Conservation (phyloP, 345 rosid species). For the Stellera chamaejasme region DNA sequence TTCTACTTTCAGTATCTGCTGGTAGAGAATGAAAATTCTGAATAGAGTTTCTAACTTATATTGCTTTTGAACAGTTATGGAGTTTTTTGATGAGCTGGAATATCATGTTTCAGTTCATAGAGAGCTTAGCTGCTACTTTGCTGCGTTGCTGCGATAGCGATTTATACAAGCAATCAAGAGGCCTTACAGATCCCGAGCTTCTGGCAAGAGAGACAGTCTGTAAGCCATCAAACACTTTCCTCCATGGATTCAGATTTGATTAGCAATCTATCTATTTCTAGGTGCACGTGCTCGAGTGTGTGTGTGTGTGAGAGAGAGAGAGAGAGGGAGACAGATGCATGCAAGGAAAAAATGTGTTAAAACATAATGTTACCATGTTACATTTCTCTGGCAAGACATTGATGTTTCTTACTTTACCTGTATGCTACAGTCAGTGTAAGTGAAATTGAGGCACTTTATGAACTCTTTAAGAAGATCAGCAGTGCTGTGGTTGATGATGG, state of each 20-base stretch:
- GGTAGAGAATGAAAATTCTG: not conserved
- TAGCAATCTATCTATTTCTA: not conserved
- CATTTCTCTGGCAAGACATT: conserved; percentile 4
- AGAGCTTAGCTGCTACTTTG: conserved; percentile 58
- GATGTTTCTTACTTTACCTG: conserved; percentile 13
- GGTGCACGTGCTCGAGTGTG: not conserved
- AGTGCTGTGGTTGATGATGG: conserved; percentile 99
- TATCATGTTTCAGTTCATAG: conserved; percentile 94
- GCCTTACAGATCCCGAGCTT: conserved; percentile 86
- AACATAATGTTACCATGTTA: not conserved
- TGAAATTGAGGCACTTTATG: conserved; percentile 97
- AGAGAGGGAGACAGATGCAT: no score
- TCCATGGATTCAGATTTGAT: conserved; percentile 3
- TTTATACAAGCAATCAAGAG: conserved; percentile 59
- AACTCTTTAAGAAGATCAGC: conserved; percentile 97
- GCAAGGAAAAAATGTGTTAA: not conserved
- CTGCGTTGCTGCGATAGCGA: conserved; percentile 80
- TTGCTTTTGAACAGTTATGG: conserved; percentile 52
- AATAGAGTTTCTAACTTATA: conserved; percentile 11
- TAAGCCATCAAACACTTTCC: conserved; percentile 29
- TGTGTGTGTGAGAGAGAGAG: no score
- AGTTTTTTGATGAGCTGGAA: conserved; percentile 45
- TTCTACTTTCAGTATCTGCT: not conserved
- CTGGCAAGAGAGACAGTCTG: conserved; percentile 98
- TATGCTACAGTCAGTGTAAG: conserved; percentile 83